A percentile compares a stretch with the other conserved stretches of the same genome.
phyloP scores from a whole-genome alignment of 2,329 filamentous ascomycete genomes.

The Trichoderma atrobrunneum region DNA sequence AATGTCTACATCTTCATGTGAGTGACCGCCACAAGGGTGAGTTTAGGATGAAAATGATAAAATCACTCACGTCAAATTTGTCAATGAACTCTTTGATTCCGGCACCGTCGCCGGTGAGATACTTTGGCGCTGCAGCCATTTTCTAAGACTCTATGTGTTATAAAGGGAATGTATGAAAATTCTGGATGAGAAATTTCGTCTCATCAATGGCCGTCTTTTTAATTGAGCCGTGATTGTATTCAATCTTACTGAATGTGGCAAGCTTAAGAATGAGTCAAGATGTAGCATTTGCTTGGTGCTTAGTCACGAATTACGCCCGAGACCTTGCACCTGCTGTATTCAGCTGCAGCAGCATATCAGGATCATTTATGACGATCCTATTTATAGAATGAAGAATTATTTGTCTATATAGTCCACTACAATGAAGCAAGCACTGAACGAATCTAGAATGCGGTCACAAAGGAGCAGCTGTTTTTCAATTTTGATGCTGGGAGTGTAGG shows the following conservation, averaged over 20 bases:
- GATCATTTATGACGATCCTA: neutral
- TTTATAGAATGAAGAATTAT: neutral
- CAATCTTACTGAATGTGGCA: neutral
- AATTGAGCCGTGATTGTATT: neutral
- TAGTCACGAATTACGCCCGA: neutral
- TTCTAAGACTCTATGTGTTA: neutral
- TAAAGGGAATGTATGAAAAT: neutral
- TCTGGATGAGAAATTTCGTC: neutral
- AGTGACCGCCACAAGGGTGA: neutral
- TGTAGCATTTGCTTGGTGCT: neutral
- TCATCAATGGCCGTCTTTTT: neutral
- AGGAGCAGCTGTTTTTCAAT: neutral
- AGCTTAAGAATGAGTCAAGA: neutral
- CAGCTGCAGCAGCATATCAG: neutral
- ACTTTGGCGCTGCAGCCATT: conserved; percentile 44
- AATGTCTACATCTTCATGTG: conserved; percentile 53
- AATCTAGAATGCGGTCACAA: neutral
- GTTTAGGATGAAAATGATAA: conserved; percentile 1
- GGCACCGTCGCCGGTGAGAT: conserved; percentile 75
- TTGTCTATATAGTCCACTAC: neutral
- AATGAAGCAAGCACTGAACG: neutral
- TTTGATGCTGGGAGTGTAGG: neutral
- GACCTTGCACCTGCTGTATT: neutral
- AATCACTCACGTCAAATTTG: conserved; percentile 78
- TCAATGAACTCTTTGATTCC: conserved; percentile 82